These are phyloP conservation scores for Leonotis leonurus DNA, from an alignment of 257 asterid species.

Conservation along the genomic window DNA sequence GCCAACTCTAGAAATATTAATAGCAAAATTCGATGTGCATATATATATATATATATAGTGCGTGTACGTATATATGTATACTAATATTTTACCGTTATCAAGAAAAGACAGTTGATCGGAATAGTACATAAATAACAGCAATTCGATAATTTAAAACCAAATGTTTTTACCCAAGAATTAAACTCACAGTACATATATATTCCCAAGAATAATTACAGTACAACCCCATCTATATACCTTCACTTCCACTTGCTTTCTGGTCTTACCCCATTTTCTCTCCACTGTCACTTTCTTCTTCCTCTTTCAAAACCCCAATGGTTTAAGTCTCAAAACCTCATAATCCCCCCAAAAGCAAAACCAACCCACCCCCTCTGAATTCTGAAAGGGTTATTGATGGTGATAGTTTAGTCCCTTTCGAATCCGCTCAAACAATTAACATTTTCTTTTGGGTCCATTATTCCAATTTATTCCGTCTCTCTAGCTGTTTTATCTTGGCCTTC, in stretches of 20 bases:
- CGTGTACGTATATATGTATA: no score
- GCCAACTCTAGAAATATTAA: no score
- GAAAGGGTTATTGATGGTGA: slow-evolving; percentile 41
- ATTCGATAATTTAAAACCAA: neutral
- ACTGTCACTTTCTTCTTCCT: slow-evolving; percentile 8
- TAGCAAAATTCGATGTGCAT: no score
- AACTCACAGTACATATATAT: slow-evolving; percentile 15
- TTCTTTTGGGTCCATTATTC: neutral
- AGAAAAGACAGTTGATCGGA: neutral
- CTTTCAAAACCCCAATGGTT: slow-evolving; percentile 3
- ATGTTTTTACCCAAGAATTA: neutral
- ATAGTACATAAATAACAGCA: no score
- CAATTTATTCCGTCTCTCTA: neutral
- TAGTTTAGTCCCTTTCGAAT: slow-evolving; percentile 48
- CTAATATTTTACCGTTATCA: neutral
- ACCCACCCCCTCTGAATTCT: slow-evolving; percentile 18
- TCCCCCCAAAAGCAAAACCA: neutral
- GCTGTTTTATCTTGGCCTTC: neutral
- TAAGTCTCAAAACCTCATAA: neutral
- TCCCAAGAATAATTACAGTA: neutral
- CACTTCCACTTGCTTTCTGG: no score
- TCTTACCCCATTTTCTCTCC: slow-evolving; percentile 6
- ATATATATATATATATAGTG: no score
- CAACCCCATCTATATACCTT: no score
- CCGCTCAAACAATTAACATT: slow-evolving; percentile 3